Base-by-base conservation (phyloP, 2,329 filamentous ascomycete species). In the Tolypocladium capitatum region DNA sequence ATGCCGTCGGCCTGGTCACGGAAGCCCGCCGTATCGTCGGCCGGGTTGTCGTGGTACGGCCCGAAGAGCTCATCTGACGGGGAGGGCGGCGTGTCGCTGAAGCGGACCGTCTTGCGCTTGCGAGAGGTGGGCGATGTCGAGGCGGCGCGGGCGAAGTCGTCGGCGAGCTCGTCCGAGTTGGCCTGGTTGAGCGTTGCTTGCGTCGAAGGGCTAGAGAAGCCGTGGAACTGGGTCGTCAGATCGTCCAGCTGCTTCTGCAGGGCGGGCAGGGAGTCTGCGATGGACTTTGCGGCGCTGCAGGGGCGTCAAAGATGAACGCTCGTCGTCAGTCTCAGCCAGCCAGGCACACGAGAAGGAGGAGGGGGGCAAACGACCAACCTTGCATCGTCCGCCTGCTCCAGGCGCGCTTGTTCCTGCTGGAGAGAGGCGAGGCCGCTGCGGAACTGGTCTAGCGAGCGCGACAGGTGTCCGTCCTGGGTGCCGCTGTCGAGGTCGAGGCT, bases 391-490 rank as follows among this genome's bases (percentile, higher is more conserved):
- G 73, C 70, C 49, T 82, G 78, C 55, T 80, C 72, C 50, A 88
- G 71, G 36, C 82, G 76, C 53, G 72, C 69, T 61, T 76, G 72
- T 60, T 88, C 81, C 48, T 72, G 68, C 56, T 83, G 76, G 43
- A 94, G 71, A 8, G 75, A 70, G 47, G 83, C 79, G 49, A 98
- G 76, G 24, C 90, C 90, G 55, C 89, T 83, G 48, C 82, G 79
- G 53, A 98, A 78, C 53, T 90, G 88, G 50, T 94, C 87, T 46
- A 98, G 73, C 3, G 90, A 96, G 46, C 87, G 80, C 16, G 86
- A 85, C 56, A 97, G 90, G 64, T 94, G 86, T 36, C 84, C 84
- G 68, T 96, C 89, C 66, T 95, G 87, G 20, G 83, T 81, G 61
- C 84, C 84, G 45, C 80, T 80, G 50, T 88, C 80, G 48, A 95